A percentile compares a stretch with the other conserved stretches of the same genome.
Conservation (phyloP, 2,329 filamentous ascomycete genomes). For the Emergomyces orientalis region DNA sequence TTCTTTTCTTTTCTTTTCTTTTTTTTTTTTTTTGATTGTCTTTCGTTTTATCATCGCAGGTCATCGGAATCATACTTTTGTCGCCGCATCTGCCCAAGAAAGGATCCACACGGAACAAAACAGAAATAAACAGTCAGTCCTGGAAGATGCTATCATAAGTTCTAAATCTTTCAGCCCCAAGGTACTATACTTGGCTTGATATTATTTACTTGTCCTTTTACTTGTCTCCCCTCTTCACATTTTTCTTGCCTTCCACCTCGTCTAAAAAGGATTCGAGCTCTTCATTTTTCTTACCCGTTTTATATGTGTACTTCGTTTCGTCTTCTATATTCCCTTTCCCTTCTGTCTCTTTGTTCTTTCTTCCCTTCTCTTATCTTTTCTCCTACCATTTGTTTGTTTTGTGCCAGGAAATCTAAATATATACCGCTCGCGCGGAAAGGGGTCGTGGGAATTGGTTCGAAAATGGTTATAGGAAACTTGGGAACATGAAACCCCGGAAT, state of each 20-base stretch:
- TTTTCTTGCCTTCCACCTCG: not conserved
- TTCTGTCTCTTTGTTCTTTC: too few species aligned
- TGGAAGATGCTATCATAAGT: not conserved
- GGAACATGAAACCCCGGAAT: not conserved
- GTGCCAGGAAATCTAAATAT: constrained; percentile 12
- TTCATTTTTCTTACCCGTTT: not conserved
- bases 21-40: not conserved
- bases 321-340: constrained; percentile 7
- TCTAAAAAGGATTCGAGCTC: not conserved
- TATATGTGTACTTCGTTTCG: constrained; percentile 1
- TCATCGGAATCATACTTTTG: not conserved
- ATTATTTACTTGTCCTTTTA: not conserved
- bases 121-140: not conserved
- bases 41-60: not conserved
- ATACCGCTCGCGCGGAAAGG: constrained; percentile 17
- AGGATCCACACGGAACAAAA: not conserved
- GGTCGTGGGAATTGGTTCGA: constrained; percentile 13
- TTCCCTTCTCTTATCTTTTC: constrained; percentile 13
- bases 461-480: constrained; percentile 6
- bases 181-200: not conserved
- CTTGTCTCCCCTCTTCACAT: not conserved
- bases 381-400: constrained; percentile 11
- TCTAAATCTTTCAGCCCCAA: not conserved
- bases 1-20: not conserved
- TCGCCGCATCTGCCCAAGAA: constrained; percentile 3